Base-by-base conservation (phyloP, 139 green algal species). In the Coelastrella sp. region DNA sequence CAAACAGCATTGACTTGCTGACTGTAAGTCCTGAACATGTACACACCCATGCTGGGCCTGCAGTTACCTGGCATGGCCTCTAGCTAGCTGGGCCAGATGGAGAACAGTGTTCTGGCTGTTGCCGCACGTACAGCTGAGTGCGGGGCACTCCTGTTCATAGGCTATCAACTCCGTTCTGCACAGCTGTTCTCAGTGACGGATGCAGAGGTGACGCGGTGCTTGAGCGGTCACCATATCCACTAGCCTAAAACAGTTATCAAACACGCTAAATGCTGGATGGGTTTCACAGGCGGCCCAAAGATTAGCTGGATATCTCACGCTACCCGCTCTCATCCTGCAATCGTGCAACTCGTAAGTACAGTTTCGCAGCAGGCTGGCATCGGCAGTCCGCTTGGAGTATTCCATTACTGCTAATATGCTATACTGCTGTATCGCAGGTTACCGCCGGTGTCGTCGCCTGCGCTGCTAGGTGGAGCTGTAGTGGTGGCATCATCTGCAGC, bases 291-390 rank as follows among this genome's bases (percentile, higher is more conserved):
- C 87, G 7, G 87, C 77, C 7, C 87, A 91, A 65, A 78, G 58
- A 17, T 65, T 91, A 17, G 87, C 87, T 73, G 79, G 87, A 0
- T 91, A 91, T 65, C 57, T 94, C 11, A 94, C 92, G 22, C 73
- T 94, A 73, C 92, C 92, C 11, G 90, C 92, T 19, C 66, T 78
- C 11, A 88, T 93, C 54, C 32, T 94, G 20, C 92, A 94, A 14
- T 87, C 90, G 0, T 81, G 90, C 11, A 83, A 60, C 14, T 75
- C 54, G 91, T 92, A 59, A 61, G 90, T 80, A 19, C 4, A 54
- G 3, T 11, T 19, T 77, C 3, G 11, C 13, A 6, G 16, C 17
- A 23, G 16, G 16, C 13, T 19, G 60, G 5, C 19, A 60, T 68
- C 20, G 17, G 64, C 23, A n/a, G n/a, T n/a, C n/a, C n/a, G n/a